A percentile compares a stretch with the other conserved stretches of the same genome.
Evolutionary conservation across 768 basidiomycete genomes (phyloP).

Genomic region (Gloeostereum incarnatum): DNA sequence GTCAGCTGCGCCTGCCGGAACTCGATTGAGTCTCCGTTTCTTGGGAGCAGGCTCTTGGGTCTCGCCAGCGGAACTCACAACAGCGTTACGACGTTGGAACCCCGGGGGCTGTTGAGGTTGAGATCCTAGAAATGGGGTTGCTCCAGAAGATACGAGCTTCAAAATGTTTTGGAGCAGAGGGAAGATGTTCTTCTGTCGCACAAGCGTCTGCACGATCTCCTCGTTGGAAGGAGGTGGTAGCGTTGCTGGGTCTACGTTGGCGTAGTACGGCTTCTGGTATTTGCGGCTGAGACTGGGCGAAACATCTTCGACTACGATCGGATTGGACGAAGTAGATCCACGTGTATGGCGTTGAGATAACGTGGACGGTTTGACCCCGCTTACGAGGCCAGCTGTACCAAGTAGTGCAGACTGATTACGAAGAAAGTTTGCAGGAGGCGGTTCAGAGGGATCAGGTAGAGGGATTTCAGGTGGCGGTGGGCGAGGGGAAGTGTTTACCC

Average conservation of each 20-base stretch:
- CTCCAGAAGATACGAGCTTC: conserved; percentile 40
- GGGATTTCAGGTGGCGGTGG: conserved; percentile 45
- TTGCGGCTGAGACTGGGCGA: conserved; percentile 8
- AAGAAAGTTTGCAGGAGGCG: conserved; percentile 58
- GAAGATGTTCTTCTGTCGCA: conserved; percentile 57
- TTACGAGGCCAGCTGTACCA: conserved; percentile 64
- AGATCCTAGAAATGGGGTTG: not conserved
- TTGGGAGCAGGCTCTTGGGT: conserved; percentile 29
- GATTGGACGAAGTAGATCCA: conserved; percentile 50
- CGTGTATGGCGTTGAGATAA: conserved; percentile 31
- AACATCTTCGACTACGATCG: conserved; percentile 65
- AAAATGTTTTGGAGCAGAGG: conserved; percentile 56
- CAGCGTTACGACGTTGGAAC: too few species aligned
- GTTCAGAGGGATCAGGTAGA: conserved; percentile 53
- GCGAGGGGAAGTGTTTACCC: conserved; percentile 32
- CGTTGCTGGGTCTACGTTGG: conserved; percentile 25
- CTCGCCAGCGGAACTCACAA: too few species aligned
- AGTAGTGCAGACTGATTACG: conserved; percentile 67
- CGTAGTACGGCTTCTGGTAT: conserved; percentile 13
- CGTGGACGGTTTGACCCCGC: conserved; percentile 50
- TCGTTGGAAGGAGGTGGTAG: conserved; percentile 43
- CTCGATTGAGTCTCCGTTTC: conserved; percentile 52
- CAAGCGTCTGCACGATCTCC: conserved; percentile 50
- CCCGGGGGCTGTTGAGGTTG: too few species aligned
- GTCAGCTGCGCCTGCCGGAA: conserved; percentile 73